phyloP scores from a whole-genome alignment of 2,329 filamentous ascomycete genomes.

The Apiospora rasikravindrae region DNA sequence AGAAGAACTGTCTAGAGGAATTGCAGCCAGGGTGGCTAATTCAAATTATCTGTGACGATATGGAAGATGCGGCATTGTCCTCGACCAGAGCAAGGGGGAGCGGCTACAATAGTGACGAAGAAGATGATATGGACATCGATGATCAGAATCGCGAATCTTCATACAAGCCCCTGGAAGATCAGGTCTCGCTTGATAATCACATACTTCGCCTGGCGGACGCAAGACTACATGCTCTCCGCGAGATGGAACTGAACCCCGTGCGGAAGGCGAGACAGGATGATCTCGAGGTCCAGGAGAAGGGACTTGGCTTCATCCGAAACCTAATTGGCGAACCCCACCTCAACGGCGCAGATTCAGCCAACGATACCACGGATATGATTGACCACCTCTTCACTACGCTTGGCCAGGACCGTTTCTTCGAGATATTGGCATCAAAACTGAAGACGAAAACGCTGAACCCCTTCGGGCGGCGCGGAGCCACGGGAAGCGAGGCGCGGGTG shows the following conservation, averaged over 20 bases:
- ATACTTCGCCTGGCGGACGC: slow-evolving; percentile 55
- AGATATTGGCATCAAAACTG: slow-evolving; percentile 80
- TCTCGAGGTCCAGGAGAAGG: slow-evolving; percentile 87
- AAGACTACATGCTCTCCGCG: slow-evolving; percentile 58
- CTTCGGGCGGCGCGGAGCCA: slow-evolving; percentile 46
- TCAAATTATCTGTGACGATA: slow-evolving; percentile 72
- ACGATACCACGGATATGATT: slow-evolving; percentile 73
- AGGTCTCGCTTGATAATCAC: slow-evolving; percentile 27
- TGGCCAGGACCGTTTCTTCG: slow-evolving; percentile 78
- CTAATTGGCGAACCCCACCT: slow-evolving; percentile 70
- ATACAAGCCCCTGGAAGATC: slow-evolving; percentile 26
- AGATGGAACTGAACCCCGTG: slow-evolving; percentile 70
- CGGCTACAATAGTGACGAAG: slow-evolving; percentile 41
- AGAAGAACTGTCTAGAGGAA: slow-evolving; percentile 78
- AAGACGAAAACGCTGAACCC: slow-evolving; percentile 63
- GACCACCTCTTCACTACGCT: slow-evolving; percentile 80
- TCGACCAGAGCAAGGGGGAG: slow-evolving; percentile 42
- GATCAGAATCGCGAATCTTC: slow-evolving; percentile 42
- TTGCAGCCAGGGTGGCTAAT: slow-evolving; percentile 82
- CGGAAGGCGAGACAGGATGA: slow-evolving; percentile 77
- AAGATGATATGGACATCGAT: slow-evolving; percentile 65
- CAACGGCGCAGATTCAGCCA: slow-evolving; percentile 53
- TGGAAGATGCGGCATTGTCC: slow-evolving; percentile 57
- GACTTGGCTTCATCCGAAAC: slow-evolving; percentile 87
- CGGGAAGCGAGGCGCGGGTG: slow-evolving; percentile 51